phyloP scores from a whole-genome alignment of 176 grass and related monocot species.

The Oryza officinalis region DNA sequence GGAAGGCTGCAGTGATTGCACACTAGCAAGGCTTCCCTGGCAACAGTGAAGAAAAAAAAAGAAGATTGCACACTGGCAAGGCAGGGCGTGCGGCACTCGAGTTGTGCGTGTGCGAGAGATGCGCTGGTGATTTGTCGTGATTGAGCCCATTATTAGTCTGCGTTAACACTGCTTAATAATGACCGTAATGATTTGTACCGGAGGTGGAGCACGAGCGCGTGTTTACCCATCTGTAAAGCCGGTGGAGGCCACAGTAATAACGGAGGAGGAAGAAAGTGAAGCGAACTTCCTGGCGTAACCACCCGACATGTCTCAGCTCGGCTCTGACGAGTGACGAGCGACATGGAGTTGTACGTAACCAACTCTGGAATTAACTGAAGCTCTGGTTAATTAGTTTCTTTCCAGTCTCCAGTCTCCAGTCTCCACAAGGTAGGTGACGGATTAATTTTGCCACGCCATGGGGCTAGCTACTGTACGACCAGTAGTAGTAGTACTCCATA shows the following conservation, averaged over 20 bases:
- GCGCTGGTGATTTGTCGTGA: conserved; percentile 15
- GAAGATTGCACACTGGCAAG: neutral
- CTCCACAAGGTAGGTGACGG: neutral
- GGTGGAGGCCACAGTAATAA: neutral
- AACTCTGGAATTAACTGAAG: neutral
- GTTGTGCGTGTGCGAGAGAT: neutral
- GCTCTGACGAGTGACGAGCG: neutral
- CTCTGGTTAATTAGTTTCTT: neutral
- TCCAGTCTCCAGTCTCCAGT: neutral
- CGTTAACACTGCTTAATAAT: neutral
- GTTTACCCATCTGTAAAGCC: neutral
- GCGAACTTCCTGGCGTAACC: neutral
- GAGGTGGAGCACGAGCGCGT: neutral
- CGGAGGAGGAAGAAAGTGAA: neutral
- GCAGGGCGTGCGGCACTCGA: neutral
- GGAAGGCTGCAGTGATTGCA: neutral
- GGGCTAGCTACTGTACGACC: too few species aligned
- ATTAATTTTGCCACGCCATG: neutral
- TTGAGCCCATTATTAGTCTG: conserved; percentile 8
- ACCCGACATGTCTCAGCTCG: neutral
- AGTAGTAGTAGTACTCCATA: too few species aligned
- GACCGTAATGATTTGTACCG: neutral
- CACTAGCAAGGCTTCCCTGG: too few species aligned
- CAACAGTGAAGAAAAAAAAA: neutral
- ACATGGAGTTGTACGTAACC: neutral